Base-by-base conservation (phyloP, 1,139 yeast species). In the Saccharomyces hybrid region DNA sequence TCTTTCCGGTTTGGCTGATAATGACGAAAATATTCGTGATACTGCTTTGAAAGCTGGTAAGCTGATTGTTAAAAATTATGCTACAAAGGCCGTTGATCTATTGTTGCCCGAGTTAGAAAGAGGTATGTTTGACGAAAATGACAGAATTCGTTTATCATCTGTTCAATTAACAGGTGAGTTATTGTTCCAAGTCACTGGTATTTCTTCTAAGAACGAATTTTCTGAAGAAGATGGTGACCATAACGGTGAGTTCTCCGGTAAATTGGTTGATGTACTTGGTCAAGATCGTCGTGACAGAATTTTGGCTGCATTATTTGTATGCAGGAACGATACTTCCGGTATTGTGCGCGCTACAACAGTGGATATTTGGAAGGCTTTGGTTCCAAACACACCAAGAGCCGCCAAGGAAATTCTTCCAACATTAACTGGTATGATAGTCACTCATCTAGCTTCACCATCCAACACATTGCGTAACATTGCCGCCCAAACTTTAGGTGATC, bases 81-180 rank as follows among this genome's bases (percentile, higher is more conserved):
- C 99, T 14, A 82, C 84, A 55, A 87, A 87, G 72, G 97, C 99
- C 9, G 91, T 95, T 59, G 99, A 93, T 68, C 77, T 95, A 64
- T 78, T 95, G 64, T 78, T 95, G 56, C 99, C 99, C 34, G 99
- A 93, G 72, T 79, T 95, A 61, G 98, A 93, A 71, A 78, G 78
- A 56, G 99, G 99, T 50, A 77, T 95, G 69, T 82, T 91, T 52
- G 96, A 90, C 70, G 75, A 78, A 59, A 87, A 84, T 65, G 82
- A 88, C 73, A 84, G 98, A 69, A 93, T 95, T 67, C 84, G 99
- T 72, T 78, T 91, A 58, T 87, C 97, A 1, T 90, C 97, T 41
- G 95, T 93, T 53, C 97, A 91, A 73, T 87, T 95, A 64, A 86
- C 97, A n/a, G 99, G 99, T 62, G 99, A 95, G 64, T 77, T 95